phyloP scores from a whole-genome alignment of 1,284 basidiomycete genomes.

The Malassezia globosa region DNA sequence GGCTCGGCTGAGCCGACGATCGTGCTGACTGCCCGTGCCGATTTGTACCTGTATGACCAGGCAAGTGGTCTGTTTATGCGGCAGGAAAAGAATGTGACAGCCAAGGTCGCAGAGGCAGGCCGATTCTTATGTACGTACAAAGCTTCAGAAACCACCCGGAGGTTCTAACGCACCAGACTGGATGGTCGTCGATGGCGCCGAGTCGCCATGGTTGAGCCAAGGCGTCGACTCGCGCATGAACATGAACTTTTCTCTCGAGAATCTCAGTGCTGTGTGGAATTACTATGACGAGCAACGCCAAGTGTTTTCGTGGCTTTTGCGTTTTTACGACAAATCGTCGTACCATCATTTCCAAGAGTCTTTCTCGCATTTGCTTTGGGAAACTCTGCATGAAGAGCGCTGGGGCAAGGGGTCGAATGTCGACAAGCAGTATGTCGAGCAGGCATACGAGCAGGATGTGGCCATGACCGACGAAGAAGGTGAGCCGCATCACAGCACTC shows the following conservation, averaged over 20 bases:
- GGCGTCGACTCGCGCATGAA: constrained; percentile 55
- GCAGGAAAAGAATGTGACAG: constrained; percentile 60
- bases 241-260: constrained; percentile 37
- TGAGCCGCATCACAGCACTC: constrained; percentile 2
- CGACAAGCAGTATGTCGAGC: constrained; percentile 56
- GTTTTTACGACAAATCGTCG: constrained; percentile 56
- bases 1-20: constrained; percentile 16
- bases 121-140: constrained; percentile 52
- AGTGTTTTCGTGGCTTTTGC: constrained; percentile 71
- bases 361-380: constrained; percentile 69
- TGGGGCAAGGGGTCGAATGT: constrained; percentile 61
- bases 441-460: constrained; percentile 59
- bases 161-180: constrained; percentile 49
- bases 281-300: constrained; percentile 52
- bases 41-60: constrained; percentile 62
- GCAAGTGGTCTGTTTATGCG: constrained; percentile 60
- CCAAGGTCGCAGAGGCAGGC: constrained; percentile 57
- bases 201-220: constrained; percentile 55
- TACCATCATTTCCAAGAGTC: constrained; percentile 59
- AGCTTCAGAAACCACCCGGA: constrained; percentile 34
- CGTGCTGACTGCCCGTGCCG: constrained; percentile 45
- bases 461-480: constrained; percentile 56
- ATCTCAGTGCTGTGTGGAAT: constrained; percentile 72
- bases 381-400: constrained; percentile 62
- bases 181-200: constrained; percentile 52